Conservation (phyloP, 2,329 filamentous ascomycete species). For the Penicillium fuscoglaucum region DNA sequence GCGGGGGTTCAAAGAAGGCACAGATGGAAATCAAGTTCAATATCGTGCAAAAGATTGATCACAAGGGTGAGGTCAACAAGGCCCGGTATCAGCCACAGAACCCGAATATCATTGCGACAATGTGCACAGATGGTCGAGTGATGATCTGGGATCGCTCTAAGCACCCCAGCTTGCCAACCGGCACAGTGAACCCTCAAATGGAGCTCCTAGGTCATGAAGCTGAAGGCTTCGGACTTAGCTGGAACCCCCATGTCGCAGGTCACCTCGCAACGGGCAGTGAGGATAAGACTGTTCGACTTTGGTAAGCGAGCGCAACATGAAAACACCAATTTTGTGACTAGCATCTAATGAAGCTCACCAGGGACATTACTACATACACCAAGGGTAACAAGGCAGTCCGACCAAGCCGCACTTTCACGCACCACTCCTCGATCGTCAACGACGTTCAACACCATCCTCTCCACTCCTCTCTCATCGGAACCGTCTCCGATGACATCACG, state of each 20-base stretch:
- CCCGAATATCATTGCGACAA: slow-evolving; percentile 90
- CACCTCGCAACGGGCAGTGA: slow-evolving; percentile 87
- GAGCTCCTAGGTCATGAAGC: slow-evolving; percentile 79
- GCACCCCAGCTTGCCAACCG: slow-evolving; percentile 75
- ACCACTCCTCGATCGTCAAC: slow-evolving; percentile 90
- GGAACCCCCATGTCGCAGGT: slow-evolving; percentile 82
- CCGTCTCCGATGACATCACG: slow-evolving; percentile 91
- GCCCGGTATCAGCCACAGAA: slow-evolving; percentile 97
- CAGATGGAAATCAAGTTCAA: slow-evolving; percentile 76
- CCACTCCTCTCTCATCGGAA: slow-evolving; percentile 81
- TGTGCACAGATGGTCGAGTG: slow-evolving; percentile 82
- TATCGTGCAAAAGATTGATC: slow-evolving; percentile 93
- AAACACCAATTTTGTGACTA: background rate
- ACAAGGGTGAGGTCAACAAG: slow-evolving; percentile 97
- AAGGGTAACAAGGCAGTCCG: slow-evolving; percentile 68
- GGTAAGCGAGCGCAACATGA: slow-evolving; percentile 56
- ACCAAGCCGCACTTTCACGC: slow-evolving; percentile 74
- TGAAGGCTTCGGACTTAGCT: slow-evolving; percentile 90
- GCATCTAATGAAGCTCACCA: slow-evolving; percentile 35
- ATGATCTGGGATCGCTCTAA: slow-evolving; percentile 96
- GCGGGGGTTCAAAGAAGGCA: slow-evolving; percentile 67
- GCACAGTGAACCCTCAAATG: slow-evolving; percentile 75
- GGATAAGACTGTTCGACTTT: slow-evolving; percentile 86
- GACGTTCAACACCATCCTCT: slow-evolving; percentile 94
- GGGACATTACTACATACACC: slow-evolving; percentile 77